These are phyloP conservation scores for Aspergillus ellipticus DNA, from an alignment of 495 filamentous ascomycete species.

Conservation along the genomic window DNA sequence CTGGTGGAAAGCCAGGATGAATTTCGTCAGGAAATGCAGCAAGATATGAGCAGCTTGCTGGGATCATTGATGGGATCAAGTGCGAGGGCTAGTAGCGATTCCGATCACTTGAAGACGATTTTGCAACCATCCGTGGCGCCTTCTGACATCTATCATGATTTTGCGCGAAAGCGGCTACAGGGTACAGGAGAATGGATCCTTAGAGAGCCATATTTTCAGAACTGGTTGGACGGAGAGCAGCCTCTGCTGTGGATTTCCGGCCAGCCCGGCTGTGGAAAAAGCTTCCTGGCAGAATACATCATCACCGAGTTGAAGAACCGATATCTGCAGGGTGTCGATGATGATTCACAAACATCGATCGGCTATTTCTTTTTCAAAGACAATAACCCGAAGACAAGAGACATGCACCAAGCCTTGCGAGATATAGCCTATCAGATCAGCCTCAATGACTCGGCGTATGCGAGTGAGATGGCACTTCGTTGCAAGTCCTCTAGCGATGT, in stretches of 20 bases:
- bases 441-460: neutral
- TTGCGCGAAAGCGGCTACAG: neutral
- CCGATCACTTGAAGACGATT: neutral
- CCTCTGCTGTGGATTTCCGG: neutral
- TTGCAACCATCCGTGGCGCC: slow-evolving; percentile 3
- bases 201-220: neutral
- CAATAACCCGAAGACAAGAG: slow-evolving; percentile 23
- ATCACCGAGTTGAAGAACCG: slow-evolving; percentile 13
- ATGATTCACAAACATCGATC: slow-evolving; percentile 8
- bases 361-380: slow-evolving; percentile 35
- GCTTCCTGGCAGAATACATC: slow-evolving; percentile 24
- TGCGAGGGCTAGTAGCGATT: neutral
- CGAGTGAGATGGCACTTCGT: neutral
- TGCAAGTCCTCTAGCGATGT: slow-evolving; percentile 1
- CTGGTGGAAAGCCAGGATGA: neutral
- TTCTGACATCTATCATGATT: neutral
- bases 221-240: neutral
- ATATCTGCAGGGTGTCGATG: slow-evolving; percentile 2
- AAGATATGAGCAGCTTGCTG: neutral
- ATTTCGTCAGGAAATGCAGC: neutral
- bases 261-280: slow-evolving; percentile 27
- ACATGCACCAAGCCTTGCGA: slow-evolving; percentile 22
- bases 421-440: slow-evolving; percentile 28
- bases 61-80: neutral
- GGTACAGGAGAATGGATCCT: slow-evolving; percentile 1